phyloP scores from a whole-genome alignment of 2,329 filamentous ascomycete genomes.

The Apiospora sp. region DNA sequence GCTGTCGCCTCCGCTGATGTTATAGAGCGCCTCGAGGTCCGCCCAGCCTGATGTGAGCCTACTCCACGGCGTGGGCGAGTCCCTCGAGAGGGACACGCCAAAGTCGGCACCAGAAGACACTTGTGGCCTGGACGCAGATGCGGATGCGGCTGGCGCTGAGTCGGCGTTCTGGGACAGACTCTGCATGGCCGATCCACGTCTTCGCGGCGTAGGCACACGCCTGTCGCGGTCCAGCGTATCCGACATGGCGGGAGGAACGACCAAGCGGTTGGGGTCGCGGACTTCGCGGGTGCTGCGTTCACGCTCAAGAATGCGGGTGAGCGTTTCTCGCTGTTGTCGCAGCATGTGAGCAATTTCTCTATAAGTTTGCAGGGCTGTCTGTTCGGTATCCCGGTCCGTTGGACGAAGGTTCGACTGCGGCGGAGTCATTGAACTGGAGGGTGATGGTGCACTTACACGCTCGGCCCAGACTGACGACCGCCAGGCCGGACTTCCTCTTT shows the following conservation, averaged over 20 bases:
- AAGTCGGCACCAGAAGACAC: slow-evolving; percentile 25
- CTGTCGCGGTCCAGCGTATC: slow-evolving; percentile 42
- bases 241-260: slow-evolving; percentile 34
- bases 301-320: slow-evolving; percentile 43
- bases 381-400: slow-evolving; percentile 24
- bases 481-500: slow-evolving; percentile 36
- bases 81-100: slow-evolving; percentile 31
- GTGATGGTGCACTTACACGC: slow-evolving; percentile 41
- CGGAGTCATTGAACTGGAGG: slow-evolving; percentile 26
- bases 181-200: slow-evolving; percentile 43
- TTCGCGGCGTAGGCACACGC: slow-evolving; percentile 39
- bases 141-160: slow-evolving; percentile 31
- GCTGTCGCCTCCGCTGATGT: slow-evolving; percentile 39
- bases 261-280: slow-evolving; percentile 38
- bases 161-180: slow-evolving; percentile 39
- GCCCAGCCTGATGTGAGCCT: slow-evolving; percentile 47
- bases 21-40: slow-evolving; percentile 53
- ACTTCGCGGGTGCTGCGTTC: slow-evolving; percentile 39
- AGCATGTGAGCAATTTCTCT: slow-evolving; percentile 27
- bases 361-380: slow-evolving; percentile 21
- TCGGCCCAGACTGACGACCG: slow-evolving; percentile 42
- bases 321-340: slow-evolving; percentile 40
- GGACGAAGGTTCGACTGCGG: slow-evolving; percentile 21
- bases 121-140: slow-evolving; percentile 27
- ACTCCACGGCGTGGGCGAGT: slow-evolving; percentile 38